These are phyloP conservation scores for Rhodamnia rubescens DNA, from an alignment of 345 rosid genomes.

Conservation along the genomic window DNA sequence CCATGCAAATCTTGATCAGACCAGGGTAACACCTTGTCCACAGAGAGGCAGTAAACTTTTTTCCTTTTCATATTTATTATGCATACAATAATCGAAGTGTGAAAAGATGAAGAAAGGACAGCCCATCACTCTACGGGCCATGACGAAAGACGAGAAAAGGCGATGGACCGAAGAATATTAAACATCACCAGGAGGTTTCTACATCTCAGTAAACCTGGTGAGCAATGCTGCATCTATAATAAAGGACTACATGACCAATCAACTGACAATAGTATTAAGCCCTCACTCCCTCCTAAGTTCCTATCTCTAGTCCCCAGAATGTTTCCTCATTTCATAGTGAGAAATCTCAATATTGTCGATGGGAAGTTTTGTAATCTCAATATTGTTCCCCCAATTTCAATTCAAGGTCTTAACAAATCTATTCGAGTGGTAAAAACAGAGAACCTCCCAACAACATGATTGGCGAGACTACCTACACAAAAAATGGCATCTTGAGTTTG, in stretches of 20 bases:
- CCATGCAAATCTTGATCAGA: background rate
- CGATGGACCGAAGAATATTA: background rate
- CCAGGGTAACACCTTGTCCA: background rate
- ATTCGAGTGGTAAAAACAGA: background rate
- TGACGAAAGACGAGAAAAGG: background rate
- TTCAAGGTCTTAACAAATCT: background rate
- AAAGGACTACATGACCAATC: background rate
- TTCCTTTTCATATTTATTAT: background rate
- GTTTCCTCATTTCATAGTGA: background rate
- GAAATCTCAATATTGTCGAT: background rate
- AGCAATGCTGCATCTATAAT: background rate
- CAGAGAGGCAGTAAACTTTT: background rate
- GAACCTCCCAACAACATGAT: background rate
- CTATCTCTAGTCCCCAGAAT: background rate
- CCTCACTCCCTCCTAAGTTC: background rate
- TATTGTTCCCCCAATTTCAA: background rate
- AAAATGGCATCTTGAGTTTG: background rate
- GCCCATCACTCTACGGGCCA: background rate
- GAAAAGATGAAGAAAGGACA: fast-evolving
- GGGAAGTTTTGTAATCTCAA: background rate
- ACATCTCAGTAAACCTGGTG: background rate
- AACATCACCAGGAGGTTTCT: background rate
- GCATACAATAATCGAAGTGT: background rate
- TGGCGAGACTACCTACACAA: fast-evolving
- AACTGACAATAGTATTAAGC: background rate